Base-by-base conservation (phyloP, 345 rosid genomes). In the Syzygium grande region DNA sequence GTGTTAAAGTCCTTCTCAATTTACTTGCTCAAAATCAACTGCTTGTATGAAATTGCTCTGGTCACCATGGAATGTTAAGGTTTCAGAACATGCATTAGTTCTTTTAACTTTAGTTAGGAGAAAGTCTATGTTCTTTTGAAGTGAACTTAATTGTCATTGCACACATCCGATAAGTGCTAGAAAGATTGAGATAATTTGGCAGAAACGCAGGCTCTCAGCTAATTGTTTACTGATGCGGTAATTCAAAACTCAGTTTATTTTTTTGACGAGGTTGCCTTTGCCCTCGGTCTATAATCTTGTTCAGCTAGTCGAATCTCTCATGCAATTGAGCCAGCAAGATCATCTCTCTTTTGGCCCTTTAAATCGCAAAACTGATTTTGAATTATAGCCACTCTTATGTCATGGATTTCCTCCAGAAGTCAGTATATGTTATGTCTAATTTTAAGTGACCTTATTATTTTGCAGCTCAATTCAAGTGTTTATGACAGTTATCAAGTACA, bases 381-480 rank as follows among this genome's bases (percentile, higher is more conserved):
- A 14, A 41, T 80, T 30, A 79, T 21, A 21, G 49, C 86, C 61
- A 85, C 49, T 85, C 38, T 85, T 10, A 29, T 54, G 86, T 58
- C 49, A 52, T 38, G 49, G 51, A 34, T 30, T 54, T 54, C 65
- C 13, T 58, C 16, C 77, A 19, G 56, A 34, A 23, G 13, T 34
- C 9, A 51, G 58, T 19, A 19, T 49, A 38, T 51, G 52, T 52
- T 51, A 55, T 19, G 53, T 87, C 9, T 84, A 65, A 87, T 27
- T 19, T 80, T 85, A 30, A 41, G 23, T 46, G 38, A 9, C 58
- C 79, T 29, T 21, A 55, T 84, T 38, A 87, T 85, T 86, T 89
- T 92, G 92, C 97, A 97, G 99, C 93, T 88, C 96, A 46, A 95
- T 97, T 89, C 99, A 97, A 90, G 97, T 97, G 63, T 87, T 88